Evolutionary conservation across 345 rosid genomes (phyloP).

Genomic region (Passiflora organensis): DNA sequence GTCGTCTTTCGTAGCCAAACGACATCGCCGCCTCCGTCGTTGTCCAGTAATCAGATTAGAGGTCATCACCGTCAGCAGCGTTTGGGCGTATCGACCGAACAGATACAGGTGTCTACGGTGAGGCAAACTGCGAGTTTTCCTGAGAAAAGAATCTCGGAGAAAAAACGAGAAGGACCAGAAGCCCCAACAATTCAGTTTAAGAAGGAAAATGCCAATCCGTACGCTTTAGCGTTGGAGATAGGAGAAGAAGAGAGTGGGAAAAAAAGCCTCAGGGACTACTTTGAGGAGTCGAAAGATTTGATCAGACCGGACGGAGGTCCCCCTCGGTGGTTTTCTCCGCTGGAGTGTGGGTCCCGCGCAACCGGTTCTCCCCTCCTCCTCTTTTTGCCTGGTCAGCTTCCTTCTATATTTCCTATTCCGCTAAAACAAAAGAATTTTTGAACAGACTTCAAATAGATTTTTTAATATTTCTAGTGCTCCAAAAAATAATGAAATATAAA

Average conservation of each 20-base stretch:
- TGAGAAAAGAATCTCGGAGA: not conserved
- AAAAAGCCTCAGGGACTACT: slow-evolving; percentile 36
- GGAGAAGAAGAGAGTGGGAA: slow-evolving; percentile 12
- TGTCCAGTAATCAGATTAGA: not conserved
- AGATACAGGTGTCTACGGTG: not conserved
- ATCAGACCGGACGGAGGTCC: slow-evolving; percentile 45
- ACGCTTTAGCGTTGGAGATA: slow-evolving; percentile 4
- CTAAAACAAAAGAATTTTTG: no score
- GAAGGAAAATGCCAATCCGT: no score
- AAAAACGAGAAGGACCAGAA: not conserved
- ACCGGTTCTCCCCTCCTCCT: slow-evolving; percentile 48
- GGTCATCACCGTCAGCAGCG: not conserved
- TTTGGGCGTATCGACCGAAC: not conserved
- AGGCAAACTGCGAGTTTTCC: no score
- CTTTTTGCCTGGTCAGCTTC: slow-evolving; percentile 47
- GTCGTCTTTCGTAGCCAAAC: no score
- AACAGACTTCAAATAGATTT: no score
- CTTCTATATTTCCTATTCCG: no score
- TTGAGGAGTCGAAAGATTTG: slow-evolving; percentile 34
- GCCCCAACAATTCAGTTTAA: no score
- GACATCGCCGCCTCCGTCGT: not conserved
- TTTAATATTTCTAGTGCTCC: no score
- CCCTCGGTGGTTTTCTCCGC: slow-evolving; percentile 68
- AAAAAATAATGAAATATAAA: no score
- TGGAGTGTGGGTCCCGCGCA: slow-evolving; percentile 33